Evolutionary conservation across 164 flowering plant species (phyloP), one percentile per base, ranked within the genome.

Genomic region (Santalum album): DNA sequence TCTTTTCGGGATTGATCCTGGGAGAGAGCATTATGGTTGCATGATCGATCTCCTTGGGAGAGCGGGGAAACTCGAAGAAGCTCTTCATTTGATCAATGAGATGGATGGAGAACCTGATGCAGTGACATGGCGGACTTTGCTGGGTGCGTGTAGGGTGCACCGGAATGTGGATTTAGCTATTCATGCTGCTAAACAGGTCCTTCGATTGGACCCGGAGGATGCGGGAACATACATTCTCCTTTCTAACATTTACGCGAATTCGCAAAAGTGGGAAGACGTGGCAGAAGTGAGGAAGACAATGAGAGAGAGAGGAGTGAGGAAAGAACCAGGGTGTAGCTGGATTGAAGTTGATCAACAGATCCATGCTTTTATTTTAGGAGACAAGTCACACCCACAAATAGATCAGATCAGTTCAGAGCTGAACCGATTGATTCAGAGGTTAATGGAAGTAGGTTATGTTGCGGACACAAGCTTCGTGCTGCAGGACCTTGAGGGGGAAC

Each of bases 261-360:
- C 83, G 40, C 74, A 68, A 29, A 76, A 69, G 55, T 90, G 97
- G 97, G 74, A 78, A 12, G 83, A 81, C 43, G 88, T 68, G 25
- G 71, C 62, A 40, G 59, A 72, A 35, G 69, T 87, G 54, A 77
- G 97, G 63, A 71, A 40, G 34, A 49, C 55, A 25, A 84, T 87
- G 95, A 73, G 51, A 54, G 64, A 46, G 16, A 61, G 59, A 48
- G 83, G 90, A 49, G 50, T 90, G 29, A 81, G 40, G 66, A 90
- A 90, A 69, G 89, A 81, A 62, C 92, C 97, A 19, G 95, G 94
- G 12, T 84, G 95, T 59, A 90, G 94, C 72, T 90, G 94, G 95
- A 71, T 90, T 49, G 92, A 90, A 61, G 75, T 78, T 11, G 59
- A 72, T 46, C 78, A 68, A 45, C 55, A 67, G 54, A 71, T 90